phyloP scores from a whole-genome alignment of 495 filamentous ascomycete genomes.

The Aspergillus saccharolyticus region DNA sequence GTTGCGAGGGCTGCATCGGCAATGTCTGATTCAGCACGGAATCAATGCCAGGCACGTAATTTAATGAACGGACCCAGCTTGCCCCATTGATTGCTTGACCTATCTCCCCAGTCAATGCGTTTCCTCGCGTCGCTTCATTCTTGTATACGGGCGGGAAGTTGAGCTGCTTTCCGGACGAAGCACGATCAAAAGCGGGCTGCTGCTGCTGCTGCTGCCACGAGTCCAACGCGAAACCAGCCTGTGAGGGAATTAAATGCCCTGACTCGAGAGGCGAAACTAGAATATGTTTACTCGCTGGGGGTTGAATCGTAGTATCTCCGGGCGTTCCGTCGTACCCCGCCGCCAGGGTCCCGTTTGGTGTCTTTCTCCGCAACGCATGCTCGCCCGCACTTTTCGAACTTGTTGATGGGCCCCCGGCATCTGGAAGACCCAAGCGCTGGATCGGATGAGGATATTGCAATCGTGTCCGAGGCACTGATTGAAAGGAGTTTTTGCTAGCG shows the following conservation, averaged over 20 bases:
- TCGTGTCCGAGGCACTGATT: slow-evolving; percentile 29
- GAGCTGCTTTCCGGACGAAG: slow-evolving; percentile 28
- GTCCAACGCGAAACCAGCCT: slow-evolving; percentile 26
- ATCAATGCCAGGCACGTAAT: slow-evolving; percentile 42
- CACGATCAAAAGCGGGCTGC: slow-evolving; percentile 24
- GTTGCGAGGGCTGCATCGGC: slow-evolving; percentile 35
- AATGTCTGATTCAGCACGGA: slow-evolving; percentile 47
- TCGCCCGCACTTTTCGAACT: slow-evolving; percentile 43
- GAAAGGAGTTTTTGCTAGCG: slow-evolving; percentile 22
- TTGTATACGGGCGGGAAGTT: slow-evolving; percentile 44
- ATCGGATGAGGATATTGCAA: slow-evolving; percentile 42
- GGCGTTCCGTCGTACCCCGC: slow-evolving; percentile 90
- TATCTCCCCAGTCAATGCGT: slow-evolving; percentile 25
- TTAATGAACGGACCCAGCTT: slow-evolving; percentile 43
- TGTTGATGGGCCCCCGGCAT: slow-evolving; percentile 21
- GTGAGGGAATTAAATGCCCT: slow-evolving; percentile 30
- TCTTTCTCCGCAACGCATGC: slow-evolving; percentile 86
- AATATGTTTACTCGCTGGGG: slow-evolving; percentile 82
- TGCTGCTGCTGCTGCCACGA: slow-evolving; percentile 35
- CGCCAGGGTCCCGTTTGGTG: slow-evolving; percentile 86
- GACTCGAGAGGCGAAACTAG: slow-evolving; percentile 59
- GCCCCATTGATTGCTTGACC: slow-evolving; percentile 33
- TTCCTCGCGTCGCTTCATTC: slow-evolving; percentile 25
- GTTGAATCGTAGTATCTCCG: slow-evolving; percentile 67
- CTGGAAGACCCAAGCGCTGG: slow-evolving; percentile 33